Evolutionary conservation across 306 rosid genomes (phyloP).

Genomic region (Rosa multiflora): DNA sequence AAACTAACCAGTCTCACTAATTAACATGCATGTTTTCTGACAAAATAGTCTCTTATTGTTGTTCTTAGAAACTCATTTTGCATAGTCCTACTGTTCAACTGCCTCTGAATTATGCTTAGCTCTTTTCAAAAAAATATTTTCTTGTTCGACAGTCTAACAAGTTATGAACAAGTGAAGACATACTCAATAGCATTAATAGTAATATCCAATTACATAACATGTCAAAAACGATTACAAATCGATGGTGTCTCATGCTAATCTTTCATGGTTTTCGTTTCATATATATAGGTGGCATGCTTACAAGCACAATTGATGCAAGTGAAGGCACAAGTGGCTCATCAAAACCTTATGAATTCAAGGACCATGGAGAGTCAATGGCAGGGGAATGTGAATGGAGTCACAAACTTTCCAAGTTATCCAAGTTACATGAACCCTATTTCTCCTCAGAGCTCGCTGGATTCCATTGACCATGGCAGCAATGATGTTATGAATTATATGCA

Average conservation of each 20-base stretch:
- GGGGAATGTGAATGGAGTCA: conserved; percentile 34
- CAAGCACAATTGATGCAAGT: conserved; percentile 87
- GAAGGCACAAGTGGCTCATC: conserved; percentile 80
- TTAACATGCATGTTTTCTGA: background rate
- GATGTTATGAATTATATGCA: conserved; percentile 44
- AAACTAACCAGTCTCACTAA: background rate
- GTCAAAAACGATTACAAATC: background rate
- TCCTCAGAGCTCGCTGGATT: conserved; percentile 86
- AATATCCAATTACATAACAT: background rate
- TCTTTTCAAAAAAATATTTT: background rate
- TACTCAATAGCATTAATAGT: background rate
- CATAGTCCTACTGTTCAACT: background rate
- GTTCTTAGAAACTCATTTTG: background rate
- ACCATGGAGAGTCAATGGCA: conserved; percentile 49
- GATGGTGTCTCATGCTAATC: background rate
- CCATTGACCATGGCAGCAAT: conserved; percentile 46
- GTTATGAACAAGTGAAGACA: background rate
- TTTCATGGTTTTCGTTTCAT: background rate
- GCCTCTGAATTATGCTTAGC: background rate
- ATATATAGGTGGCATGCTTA: conserved; percentile 72
- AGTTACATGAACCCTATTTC: conserved; percentile 62
- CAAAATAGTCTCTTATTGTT: background rate
- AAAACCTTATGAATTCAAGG: conserved; percentile 45
- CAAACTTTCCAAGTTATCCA: conserved; percentile 38
- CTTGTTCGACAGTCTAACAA: background rate